phyloP scores from a whole-genome alignment of 2,329 filamentous ascomycete genomes.

The Monosporascus ibericus region DNA sequence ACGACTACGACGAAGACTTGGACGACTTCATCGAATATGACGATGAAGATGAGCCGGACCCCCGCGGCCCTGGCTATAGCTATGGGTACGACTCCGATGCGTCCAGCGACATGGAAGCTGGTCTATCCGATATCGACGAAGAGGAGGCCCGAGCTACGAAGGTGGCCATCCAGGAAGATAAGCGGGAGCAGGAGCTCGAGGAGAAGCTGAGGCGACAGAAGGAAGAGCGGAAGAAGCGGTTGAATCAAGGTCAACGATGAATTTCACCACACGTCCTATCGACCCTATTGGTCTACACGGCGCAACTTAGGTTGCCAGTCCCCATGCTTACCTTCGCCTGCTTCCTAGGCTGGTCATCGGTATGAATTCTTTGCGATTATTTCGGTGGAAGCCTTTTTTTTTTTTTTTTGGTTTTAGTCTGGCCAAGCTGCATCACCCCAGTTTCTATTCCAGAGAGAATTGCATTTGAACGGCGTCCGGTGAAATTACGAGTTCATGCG shows the following conservation, averaged over 20 bases:
- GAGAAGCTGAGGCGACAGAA: slow-evolving; percentile 25
- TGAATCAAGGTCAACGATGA: slow-evolving; percentile 10
- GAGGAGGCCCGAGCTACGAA: slow-evolving; percentile 61
- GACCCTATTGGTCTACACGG: not conserved
- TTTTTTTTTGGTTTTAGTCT: no score
- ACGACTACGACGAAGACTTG: slow-evolving; percentile 56
- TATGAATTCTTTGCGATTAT: no score
- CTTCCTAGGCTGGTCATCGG: not conserved
- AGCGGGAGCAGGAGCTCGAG: slow-evolving; percentile 43
- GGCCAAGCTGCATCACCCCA: no score
- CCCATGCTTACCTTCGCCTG: not conserved
- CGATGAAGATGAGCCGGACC: slow-evolving; percentile 43
- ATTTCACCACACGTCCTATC: not conserved
- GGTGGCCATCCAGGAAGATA: slow-evolving; percentile 63
- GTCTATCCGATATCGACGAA: slow-evolving; percentile 64
- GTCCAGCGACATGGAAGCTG: slow-evolving; percentile 75
- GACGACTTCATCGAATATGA: slow-evolving; percentile 59
- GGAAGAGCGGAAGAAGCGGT: slow-evolving; percentile 22
- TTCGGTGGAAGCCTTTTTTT: no score
- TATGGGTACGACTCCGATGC: slow-evolving; percentile 52
- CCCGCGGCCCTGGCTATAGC: slow-evolving; percentile 36
- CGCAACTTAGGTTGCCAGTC: not conserved
- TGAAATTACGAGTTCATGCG: no score
- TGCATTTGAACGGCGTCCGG: no score
- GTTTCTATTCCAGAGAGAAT: no score